Conservation (phyloP, 768 basidiomycete genomes). For the Favolaschia claudopus region DNA sequence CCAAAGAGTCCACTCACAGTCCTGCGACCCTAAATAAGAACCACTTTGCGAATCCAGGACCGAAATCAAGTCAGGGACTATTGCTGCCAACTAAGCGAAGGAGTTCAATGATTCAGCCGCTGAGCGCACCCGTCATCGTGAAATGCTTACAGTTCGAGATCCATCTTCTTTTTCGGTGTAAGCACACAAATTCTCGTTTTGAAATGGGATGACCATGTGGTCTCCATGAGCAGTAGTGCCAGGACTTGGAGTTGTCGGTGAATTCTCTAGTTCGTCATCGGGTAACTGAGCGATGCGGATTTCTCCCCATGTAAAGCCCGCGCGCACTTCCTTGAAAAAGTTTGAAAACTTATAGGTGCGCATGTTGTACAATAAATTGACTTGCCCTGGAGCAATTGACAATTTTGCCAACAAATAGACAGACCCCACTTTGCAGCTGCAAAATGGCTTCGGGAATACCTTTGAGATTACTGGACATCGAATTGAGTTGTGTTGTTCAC, state of each 20-base stretch:
- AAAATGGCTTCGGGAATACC: slow-evolving; percentile 36
- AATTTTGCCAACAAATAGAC: slow-evolving; percentile 68
- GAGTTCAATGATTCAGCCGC: neutral
- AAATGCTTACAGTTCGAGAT: slow-evolving; percentile 24
- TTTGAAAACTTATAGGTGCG: neutral
- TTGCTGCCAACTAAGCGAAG: slow-evolving; percentile 49
- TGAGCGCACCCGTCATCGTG: neutral
- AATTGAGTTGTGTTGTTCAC: too few relatives aligned
- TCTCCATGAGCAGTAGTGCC: slow-evolving; percentile 28
- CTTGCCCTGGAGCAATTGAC: slow-evolving; percentile 50
- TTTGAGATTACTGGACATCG: slow-evolving; percentile 38
- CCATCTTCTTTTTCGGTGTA: slow-evolving; percentile 45
- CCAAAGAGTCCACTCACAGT: slow-evolving; percentile 32
- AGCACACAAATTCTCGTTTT: slow-evolving; percentile 68
- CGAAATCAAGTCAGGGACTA: slow-evolving; percentile 72
- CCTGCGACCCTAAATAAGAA: slow-evolving; percentile 66
- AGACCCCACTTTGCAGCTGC: slow-evolving; percentile 39
- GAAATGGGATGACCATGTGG: slow-evolving; percentile 61
- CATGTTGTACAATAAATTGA: neutral
- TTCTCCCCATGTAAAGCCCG: slow-evolving; percentile 47
- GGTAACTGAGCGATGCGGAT: slow-evolving; percentile 38
- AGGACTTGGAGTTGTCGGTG: slow-evolving; percentile 1
- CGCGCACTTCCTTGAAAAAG: slow-evolving; percentile 42
- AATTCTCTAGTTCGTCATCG: slow-evolving; percentile 40
- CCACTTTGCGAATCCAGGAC: slow-evolving; percentile 71